phyloP scores from a whole-genome alignment of 2,329 filamentous ascomycete genomes.

The Arthrobotrys entomopaga region DNA sequence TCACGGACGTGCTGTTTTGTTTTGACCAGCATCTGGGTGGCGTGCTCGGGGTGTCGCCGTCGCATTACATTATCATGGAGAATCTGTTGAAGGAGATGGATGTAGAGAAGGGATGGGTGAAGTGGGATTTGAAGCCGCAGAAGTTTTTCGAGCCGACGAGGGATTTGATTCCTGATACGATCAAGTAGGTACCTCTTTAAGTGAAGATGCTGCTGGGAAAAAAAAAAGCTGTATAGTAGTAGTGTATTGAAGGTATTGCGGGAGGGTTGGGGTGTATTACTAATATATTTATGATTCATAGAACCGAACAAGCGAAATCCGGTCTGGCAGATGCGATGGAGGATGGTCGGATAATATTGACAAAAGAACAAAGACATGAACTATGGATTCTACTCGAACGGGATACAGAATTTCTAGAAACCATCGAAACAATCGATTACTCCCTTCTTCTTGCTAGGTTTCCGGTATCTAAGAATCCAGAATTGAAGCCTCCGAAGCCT shows the following conservation, averaged over 20 bases:
- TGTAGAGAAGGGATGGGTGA: constrained; percentile 55
- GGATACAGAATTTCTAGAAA: constrained; percentile 58
- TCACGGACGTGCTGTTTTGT: constrained; percentile 57
- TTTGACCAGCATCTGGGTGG: constrained; percentile 57
- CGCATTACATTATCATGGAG: constrained; percentile 58
- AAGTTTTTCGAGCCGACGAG: constrained; percentile 58
- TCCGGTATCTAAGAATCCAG: constrained; percentile 55
- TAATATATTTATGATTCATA: constrained; percentile 32
- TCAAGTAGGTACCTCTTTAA: too few species aligned
- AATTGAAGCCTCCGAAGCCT: constrained; percentile 44
- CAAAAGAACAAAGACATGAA: constrained; percentile 52
- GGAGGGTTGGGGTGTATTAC: too few species aligned
- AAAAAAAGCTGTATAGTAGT: too few species aligned
- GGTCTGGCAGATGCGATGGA: constrained; percentile 58
- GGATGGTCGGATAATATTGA: constrained; percentile 56
- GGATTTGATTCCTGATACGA: constrained; percentile 57
- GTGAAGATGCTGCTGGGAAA: too few species aligned
- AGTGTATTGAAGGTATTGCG: too few species aligned
- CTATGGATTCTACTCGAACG: constrained; percentile 56
- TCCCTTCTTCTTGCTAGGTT: constrained; percentile 58
- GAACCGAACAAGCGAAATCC: constrained; percentile 56
- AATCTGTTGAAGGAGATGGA: constrained; percentile 57
- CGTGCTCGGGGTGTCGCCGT: constrained; percentile 56
- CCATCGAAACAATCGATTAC: constrained; percentile 59
- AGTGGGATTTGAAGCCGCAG: constrained; percentile 59